Percentiles rank a stretch among this genome's conserved stretches.
Evolutionary conservation across 2,329 filamentous ascomycete genomes (phyloP).

Genomic region (Nigrospora osmanthi): DNA sequence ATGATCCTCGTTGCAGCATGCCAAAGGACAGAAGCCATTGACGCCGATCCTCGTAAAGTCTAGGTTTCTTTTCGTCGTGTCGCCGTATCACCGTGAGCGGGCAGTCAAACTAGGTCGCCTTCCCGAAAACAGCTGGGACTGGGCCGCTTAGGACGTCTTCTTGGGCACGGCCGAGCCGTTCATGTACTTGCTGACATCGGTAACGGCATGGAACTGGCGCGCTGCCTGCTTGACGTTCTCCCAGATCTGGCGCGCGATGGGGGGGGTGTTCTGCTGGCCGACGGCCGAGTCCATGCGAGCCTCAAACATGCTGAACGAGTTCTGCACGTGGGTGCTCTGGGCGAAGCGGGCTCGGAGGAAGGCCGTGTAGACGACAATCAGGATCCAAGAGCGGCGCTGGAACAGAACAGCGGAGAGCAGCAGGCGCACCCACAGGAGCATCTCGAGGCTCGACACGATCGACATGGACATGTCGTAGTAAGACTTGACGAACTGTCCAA

Average conservation of each 20-base stretch:
- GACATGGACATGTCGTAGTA: conserved; percentile 98
- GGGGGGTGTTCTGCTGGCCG: conserved; percentile 80
- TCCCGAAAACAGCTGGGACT: not conserved
- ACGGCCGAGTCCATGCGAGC: conserved; percentile 74
- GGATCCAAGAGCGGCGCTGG: conserved; percentile 83
- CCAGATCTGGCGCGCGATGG: conserved; percentile 73
- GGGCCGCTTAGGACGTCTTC: conserved; percentile 51
- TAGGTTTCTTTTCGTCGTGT: not conserved
- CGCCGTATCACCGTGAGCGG: not conserved
- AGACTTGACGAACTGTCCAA: conserved; percentile 91
- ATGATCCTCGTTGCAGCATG: not conserved
- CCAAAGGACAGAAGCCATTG: not conserved
- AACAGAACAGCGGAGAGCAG: conserved; percentile 77
- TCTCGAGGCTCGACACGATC: conserved; percentile 81
- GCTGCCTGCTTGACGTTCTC: conserved; percentile 65
- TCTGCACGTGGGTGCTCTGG: conserved; percentile 91
- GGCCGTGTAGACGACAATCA: conserved; percentile 76
- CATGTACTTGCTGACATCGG: conserved; percentile 69
- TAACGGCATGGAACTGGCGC: conserved; percentile 69
- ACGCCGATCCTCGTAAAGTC: not conserved
- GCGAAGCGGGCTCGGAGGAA: conserved; percentile 87
- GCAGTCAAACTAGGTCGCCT: not conserved
- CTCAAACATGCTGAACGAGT: conserved; percentile 63
- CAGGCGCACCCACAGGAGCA: conserved; percentile 78
- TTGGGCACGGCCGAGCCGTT: conserved; percentile 51